Evolutionary conservation across 257 asterid genomes (phyloP), one percentile per base, ranked within the genome.

Genomic region (Solanum rostratum): DNA sequence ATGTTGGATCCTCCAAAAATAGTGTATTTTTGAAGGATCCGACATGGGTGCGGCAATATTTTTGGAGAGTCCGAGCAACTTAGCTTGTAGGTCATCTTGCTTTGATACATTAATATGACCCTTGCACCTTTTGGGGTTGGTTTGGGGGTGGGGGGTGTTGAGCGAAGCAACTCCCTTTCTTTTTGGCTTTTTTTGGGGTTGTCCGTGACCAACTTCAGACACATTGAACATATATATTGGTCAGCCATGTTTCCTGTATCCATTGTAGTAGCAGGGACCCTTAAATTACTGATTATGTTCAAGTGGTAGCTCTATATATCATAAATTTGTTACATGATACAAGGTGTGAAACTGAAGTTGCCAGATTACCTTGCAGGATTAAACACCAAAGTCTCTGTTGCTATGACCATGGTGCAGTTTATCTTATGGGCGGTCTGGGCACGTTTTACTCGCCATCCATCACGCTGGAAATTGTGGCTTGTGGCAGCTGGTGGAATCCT

Each of bases 361-460:
- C 62, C 15, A 49, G 82, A 76, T 49, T 49, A 27, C 22, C 37
- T 88, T 90, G 88, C 97, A 95, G 97, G 97, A 59, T 87, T 88
- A 91, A 95, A 95, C 92, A 87, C 84, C 92, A 92, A 84, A 90
- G 92, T 94, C 10, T 95, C 92, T 33, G 88, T 90, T 85, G 88
- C 88, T 53, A 84, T 95, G 94, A 91, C 91, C 33, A 45, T 90
- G 9, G 27, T 85, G 27, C 95, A 94, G 88, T 88, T 91, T 5
- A 30, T 80, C 4, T 1, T 93, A 87, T 94, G 98, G 98, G 94
- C 93, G 11, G 86, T 91, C 79, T 95, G 99, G 99, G 98, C 96
- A 16, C 92, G 91, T 52, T 85, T 87, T 27, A 86, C 90, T 68
- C 81, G 45, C 37, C 99, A 95, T 88, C 99, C 98, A 2, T 88